Percentiles rank a stretch among this genome's conserved stretches.
Conservation (phyloP, 2,329 filamentous ascomycete species). For the Aspergillus sp. region DNA sequence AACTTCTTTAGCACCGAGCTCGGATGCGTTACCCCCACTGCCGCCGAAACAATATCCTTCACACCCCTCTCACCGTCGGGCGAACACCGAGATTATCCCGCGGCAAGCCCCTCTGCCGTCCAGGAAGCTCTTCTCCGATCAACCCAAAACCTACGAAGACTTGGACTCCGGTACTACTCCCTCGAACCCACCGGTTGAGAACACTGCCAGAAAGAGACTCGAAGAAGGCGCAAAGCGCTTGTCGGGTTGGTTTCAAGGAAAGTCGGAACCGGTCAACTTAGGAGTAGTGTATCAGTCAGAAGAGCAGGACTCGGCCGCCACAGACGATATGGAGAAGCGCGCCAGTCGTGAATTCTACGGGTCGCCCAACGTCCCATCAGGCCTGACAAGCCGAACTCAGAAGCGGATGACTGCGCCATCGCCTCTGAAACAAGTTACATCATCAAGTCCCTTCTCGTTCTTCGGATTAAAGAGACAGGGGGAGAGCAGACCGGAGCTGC, state of each 20-base stretch:
- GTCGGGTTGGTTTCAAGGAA: conserved; percentile 56
- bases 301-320: conserved; percentile 15
- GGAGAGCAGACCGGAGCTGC: conserved; percentile 28
- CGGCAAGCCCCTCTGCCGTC: conserved; percentile 24
- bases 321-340: conserved; percentile 17
- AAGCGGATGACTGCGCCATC: conserved; percentile 34
- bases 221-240: conserved; percentile 40
- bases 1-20: conserved; percentile 18
- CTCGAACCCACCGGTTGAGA: conserved; percentile 25
- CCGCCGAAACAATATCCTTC: conserved; percentile 20
- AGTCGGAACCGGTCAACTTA: conserved; percentile 52
- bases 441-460: conserved; percentile 45
- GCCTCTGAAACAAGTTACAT: conserved; percentile 36
- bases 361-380: conserved; percentile 18
- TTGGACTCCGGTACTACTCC: conserved; percentile 17
- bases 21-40: conserved; percentile 18
- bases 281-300: conserved; percentile 32
- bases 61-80: conserved; percentile 33
- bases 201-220: conserved; percentile 32
- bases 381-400: conserved; percentile 25
- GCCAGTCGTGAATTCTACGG: conserved; percentile 16
- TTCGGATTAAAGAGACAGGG: conserved; percentile 42
- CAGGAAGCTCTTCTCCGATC: conserved; percentile 28
- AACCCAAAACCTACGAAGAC: conserved; percentile 27
- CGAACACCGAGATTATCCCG: conserved; percentile 37